These are phyloP conservation scores for Bacidia gigantensis DNA, from an alignment of 495 filamentous ascomycete species.

Conservation along the genomic window DNA sequence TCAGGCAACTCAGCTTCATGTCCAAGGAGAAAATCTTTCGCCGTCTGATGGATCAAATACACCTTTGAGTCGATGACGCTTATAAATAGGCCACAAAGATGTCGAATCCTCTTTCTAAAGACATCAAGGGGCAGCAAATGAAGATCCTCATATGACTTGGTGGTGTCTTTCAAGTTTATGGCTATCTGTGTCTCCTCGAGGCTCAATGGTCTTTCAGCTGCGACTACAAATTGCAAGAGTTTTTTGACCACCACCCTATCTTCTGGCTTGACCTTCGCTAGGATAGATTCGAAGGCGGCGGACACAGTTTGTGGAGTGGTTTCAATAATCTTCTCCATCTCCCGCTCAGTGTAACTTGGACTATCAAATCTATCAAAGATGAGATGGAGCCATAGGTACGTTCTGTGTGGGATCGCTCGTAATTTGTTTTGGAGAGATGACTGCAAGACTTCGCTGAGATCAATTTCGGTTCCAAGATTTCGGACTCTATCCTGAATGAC, in stretches of 20 bases:
- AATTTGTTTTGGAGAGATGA: background rate
- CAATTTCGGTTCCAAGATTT: background rate
- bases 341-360: conserved; percentile 14
- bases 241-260: conserved; percentile 14
- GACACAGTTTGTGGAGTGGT: conserved; percentile 13
- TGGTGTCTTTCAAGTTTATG: conserved; percentile 16
- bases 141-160: conserved; percentile 17
- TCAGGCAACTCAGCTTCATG: too few relatives aligned
- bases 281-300: conserved; percentile 20
- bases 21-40: conserved; percentile 28
- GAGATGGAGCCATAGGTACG: conserved; percentile 37
- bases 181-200: conserved; percentile 28
- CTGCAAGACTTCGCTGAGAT: background rate
- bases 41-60: conserved; percentile 30
- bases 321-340: conserved; percentile 7
- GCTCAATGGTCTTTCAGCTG: conserved; percentile 25
- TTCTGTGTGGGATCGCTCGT: conserved; percentile 19
- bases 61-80: conserved; percentile 23
- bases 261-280: conserved; percentile 19
- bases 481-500: conserved; percentile 23
- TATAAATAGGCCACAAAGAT: conserved; percentile 29
- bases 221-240: conserved; percentile 28
- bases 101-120: conserved; percentile 19
- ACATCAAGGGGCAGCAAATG: conserved; percentile 17
- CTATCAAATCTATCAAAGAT: conserved; percentile 18